A percentile compares a stretch with the other conserved stretches of the same genome.
Evolutionary conservation across 805 yeast species (phyloP).

Genomic region (Pichia paraexigua): DNA sequence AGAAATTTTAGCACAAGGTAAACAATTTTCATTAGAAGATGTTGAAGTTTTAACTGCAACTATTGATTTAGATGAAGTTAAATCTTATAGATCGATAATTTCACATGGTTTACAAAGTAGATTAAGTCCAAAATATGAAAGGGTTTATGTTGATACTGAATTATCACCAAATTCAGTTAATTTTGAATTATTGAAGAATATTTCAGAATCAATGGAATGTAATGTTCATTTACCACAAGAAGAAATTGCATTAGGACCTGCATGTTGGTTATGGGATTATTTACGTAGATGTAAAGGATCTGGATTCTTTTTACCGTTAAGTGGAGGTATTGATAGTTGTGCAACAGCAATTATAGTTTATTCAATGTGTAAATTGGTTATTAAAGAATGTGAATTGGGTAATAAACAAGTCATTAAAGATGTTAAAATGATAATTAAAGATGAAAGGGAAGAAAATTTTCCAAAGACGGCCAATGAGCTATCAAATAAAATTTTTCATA

Average conservation of each 20-base stretch:
- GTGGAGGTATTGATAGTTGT: slow-evolving; percentile 98
- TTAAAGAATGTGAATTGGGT: slow-evolving; percentile 57
- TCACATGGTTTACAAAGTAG: slow-evolving; percentile 72
- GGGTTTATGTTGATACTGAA: slow-evolving; percentile 56
- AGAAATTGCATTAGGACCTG: slow-evolving; percentile 97
- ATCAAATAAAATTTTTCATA: slow-evolving; percentile 70
- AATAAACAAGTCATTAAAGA: slow-evolving; percentile 72
- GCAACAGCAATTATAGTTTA: slow-evolving; percentile 93
- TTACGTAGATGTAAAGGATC: slow-evolving; percentile 83
- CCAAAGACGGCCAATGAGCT: slow-evolving; percentile 74
- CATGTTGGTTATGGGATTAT: slow-evolving; percentile 99
- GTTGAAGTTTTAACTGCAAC: slow-evolving; percentile 97
- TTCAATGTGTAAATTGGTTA: slow-evolving; percentile 87
- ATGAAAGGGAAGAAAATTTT: slow-evolving; percentile 29
- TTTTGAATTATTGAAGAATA: slow-evolving; percentile 55
- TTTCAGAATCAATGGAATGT: slow-evolving; percentile 44
- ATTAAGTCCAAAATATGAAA: slow-evolving; percentile 35
- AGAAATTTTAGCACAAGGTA: slow-evolving; percentile 82
- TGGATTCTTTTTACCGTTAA: slow-evolving; percentile 86
- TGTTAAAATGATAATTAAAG: slow-evolving; percentile 58
- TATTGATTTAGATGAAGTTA: slow-evolving; percentile 84
- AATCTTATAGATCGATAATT: slow-evolving; percentile 65
- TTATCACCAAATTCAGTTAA: slow-evolving; percentile 51
- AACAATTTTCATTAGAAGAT: slow-evolving; percentile 82
- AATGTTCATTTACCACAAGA: slow-evolving; percentile 81